Evolutionary conservation across 305 asterid species (phyloP).

Genomic region (Fraxinus latifolia): DNA sequence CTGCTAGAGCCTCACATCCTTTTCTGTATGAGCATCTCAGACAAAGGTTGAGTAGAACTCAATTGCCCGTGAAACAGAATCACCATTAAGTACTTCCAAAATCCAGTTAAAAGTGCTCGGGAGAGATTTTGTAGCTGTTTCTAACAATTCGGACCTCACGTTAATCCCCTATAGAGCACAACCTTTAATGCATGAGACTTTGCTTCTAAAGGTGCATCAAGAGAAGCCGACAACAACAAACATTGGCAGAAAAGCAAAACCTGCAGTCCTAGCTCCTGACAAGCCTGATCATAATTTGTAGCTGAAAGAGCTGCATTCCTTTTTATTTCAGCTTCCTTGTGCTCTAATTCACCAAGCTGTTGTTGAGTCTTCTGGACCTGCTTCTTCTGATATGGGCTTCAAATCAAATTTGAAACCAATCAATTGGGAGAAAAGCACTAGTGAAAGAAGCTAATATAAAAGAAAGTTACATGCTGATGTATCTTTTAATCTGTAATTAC

Average conservation of each 20-base stretch:
- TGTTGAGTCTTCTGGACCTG: slow-evolving; percentile 90
- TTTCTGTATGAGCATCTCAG: slow-evolving; percentile 73
- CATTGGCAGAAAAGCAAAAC: slow-evolving; percentile 34
- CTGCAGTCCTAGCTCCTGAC: slow-evolving; percentile 94
- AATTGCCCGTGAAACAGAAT: slow-evolving; percentile 67
- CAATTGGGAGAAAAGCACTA: not conserved
- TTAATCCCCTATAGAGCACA: slow-evolving; percentile 63
- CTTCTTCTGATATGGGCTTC: slow-evolving; percentile 87
- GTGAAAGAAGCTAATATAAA: not conserved
- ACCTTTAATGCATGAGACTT: not conserved
- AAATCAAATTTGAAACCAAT: slow-evolving; percentile 15
- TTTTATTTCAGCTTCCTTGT: slow-evolving; percentile 87
- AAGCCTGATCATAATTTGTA: slow-evolving; percentile 82
- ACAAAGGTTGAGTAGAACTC: slow-evolving; percentile 79
- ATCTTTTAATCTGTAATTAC: not conserved
- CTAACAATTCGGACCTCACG: slow-evolving; percentile 78
- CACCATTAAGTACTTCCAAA: slow-evolving; percentile 67
- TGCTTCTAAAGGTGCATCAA: slow-evolving; percentile 7
- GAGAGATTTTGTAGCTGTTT: slow-evolving; percentile 66
- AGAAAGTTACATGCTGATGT: not conserved
- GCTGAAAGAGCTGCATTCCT: slow-evolving; percentile 94
- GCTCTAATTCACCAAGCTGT: slow-evolving; percentile 82
- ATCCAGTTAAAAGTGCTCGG: slow-evolving; percentile 69
- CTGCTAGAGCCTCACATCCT: slow-evolving; percentile 50
- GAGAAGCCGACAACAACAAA: not conserved